Conservation (phyloP, 495 filamentous ascomycete genomes). For the Aspergillus sclerotiicarbonarius region DNA sequence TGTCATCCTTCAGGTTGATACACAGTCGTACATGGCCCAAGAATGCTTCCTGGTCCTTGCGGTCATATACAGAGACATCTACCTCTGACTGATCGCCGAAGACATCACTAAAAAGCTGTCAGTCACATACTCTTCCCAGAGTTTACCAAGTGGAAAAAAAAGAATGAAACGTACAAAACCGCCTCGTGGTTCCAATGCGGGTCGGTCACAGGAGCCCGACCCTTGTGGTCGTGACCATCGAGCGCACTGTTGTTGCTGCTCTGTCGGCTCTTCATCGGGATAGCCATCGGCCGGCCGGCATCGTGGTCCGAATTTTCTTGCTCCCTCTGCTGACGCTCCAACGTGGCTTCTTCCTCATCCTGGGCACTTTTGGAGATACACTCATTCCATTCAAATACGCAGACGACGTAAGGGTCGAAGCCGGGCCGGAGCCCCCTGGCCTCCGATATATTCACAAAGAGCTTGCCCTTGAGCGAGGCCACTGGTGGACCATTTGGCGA, state of each 20-base stretch:
- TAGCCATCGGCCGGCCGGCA: conserved; percentile 80
- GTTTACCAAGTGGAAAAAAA: conserved; percentile 7
- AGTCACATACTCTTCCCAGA: background rate
- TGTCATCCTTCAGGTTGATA: conserved; percentile 64
- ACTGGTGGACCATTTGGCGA: conserved; percentile 55
- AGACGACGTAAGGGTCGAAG: conserved; percentile 90
- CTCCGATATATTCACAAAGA: conserved; percentile 83
- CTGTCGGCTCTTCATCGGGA: conserved; percentile 92
- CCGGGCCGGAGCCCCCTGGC: conserved; percentile 78
- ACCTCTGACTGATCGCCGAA: conserved; percentile 88
- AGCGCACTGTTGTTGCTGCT: conserved; percentile 85
- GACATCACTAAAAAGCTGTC: conserved; percentile 68
- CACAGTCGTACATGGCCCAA: conserved; percentile 83
- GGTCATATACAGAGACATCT: conserved; percentile 92
- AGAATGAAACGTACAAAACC: conserved; percentile 69
- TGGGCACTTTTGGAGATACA: conserved; percentile 86
- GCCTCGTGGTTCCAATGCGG: conserved; percentile 96
- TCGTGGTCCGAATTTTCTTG: conserved; percentile 67
- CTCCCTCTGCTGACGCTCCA: conserved; percentile 39
- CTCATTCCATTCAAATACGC: conserved; percentile 94
- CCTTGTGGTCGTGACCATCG: conserved; percentile 69
- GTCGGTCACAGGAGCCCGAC: conserved; percentile 67
- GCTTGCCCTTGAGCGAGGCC: conserved; percentile 79
- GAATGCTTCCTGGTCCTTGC: conserved; percentile 81
- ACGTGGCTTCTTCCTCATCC: conserved; percentile 46